phyloP scores from a whole-genome alignment of 179 eudicot genomes.

The Spinacia oleracea region DNA sequence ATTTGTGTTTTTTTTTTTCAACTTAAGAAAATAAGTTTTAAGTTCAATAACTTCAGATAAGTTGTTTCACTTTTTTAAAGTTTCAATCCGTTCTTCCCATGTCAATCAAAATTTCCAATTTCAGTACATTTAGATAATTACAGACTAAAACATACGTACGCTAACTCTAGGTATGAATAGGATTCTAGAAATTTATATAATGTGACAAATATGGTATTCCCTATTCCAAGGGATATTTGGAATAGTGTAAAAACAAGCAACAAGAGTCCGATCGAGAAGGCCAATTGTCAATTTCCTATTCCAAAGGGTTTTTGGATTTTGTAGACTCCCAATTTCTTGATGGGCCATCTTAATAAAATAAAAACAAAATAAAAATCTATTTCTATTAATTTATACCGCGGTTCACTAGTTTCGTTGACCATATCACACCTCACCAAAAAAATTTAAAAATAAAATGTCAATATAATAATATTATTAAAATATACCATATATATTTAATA shows the following conservation, averaged over 20 bases:
- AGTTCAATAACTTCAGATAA: no score
- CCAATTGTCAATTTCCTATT: constrained; percentile 8
- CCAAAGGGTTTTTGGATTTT: not conserved
- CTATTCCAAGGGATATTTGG: no score
- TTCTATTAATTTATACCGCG: not conserved
- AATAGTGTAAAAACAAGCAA: not conserved
- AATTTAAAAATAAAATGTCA: not conserved
- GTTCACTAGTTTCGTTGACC: not conserved
- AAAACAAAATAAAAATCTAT: not conserved
- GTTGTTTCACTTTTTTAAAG: no score
- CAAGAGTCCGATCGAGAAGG: not conserved
- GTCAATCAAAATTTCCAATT: no score
- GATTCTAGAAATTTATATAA: no score
- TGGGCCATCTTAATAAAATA: constrained; percentile 7
- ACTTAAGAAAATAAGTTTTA: no score
- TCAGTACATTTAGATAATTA: no score
- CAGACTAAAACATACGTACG: no score
- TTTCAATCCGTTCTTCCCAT: no score
- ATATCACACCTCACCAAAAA: not conserved
- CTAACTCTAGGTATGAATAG: no score
- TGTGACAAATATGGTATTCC: no score
- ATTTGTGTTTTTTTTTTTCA: no score
- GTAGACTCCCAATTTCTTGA: constrained; percentile 16
- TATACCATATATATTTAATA: constrained; percentile 3
- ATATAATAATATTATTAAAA: not conserved